A percentile compares a stretch with the other conserved stretches of the same genome.
Conservation (phyloP, 2,329 filamentous ascomycete species). For the Beauveria asiatica region DNA sequence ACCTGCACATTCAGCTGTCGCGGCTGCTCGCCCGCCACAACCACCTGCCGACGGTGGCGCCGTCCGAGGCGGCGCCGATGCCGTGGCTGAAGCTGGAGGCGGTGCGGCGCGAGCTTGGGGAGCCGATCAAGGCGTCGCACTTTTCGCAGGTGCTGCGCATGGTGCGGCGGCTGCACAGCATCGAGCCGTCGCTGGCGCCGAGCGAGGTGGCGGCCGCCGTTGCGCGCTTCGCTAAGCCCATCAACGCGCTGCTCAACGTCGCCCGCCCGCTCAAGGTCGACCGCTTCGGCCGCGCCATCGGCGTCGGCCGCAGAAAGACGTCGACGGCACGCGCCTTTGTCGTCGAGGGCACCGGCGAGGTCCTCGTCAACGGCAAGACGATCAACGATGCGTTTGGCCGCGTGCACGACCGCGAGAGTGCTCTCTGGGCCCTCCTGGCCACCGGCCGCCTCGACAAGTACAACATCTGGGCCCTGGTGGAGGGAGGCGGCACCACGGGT, state of each 20-base stretch:
- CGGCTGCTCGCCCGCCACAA: conserved; percentile 63
- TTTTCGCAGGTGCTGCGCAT: conserved; percentile 70
- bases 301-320: conserved; percentile 78
- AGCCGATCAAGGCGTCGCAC: conserved; percentile 65
- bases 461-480: conserved; percentile 82
- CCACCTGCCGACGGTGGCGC: conserved; percentile 59
- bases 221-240: conserved; percentile 61
- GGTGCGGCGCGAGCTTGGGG: conserved; percentile 63
- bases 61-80: conserved; percentile 60
- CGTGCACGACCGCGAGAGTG: conserved; percentile 89
- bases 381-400: conserved; percentile 75
- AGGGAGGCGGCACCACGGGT: conserved; percentile 84
- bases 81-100: conserved; percentile 75
- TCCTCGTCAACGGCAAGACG: conserved; percentile 83
- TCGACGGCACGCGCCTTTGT: conserved; percentile 78
- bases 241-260: conserved; percentile 60
- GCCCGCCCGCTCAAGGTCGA: conserved; percentile 61
- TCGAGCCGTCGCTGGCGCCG: conserved; percentile 71
- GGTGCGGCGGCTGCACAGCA: conserved; percentile 73
- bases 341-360: conserved; percentile 86
- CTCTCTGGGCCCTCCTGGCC: conserved; percentile 78
- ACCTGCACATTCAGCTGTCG: conserved; percentile 68
- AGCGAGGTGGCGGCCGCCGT: conserved; percentile 58
- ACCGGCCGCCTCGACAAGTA: conserved; percentile 88
- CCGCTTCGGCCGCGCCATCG: conserved; percentile 67